Evolutionary conservation across 164 flowering plant genomes (phyloP).

Genomic region (Stephania cephalantha): DNA sequence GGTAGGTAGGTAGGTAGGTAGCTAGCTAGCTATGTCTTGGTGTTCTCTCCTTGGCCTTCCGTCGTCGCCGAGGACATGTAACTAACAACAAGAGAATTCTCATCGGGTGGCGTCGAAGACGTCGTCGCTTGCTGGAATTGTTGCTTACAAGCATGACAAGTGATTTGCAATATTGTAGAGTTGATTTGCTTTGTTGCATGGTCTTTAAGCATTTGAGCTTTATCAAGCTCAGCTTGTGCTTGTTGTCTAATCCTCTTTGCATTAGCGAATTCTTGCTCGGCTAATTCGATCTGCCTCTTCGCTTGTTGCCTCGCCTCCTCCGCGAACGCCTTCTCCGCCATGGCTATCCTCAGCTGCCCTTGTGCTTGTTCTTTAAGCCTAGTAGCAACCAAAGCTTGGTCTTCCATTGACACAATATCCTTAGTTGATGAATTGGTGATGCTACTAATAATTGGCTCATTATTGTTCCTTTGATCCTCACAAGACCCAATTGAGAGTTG

Average conservation of each 20-base stretch:
- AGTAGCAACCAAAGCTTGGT: conserved; percentile 9
- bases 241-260: conserved; percentile 80
- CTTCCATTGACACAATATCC: conserved; percentile 12
- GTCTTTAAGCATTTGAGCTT: conserved; percentile 57
- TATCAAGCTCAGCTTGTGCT: conserved; percentile 73
- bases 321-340: conserved; percentile 63
- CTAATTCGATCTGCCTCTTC: conserved; percentile 64
- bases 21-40: conserved; percentile 9
- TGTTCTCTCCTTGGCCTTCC: conserved; percentile 50
- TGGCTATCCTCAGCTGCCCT: conserved; percentile 54
- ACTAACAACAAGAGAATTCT: conserved; percentile 42
- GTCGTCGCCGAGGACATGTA: conserved; percentile 60
- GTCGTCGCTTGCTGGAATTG: conserved; percentile 35
- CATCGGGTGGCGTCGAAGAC: conserved; percentile 23
- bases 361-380: conserved; percentile 41
- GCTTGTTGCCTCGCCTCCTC: conserved; percentile 74
- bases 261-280: conserved; percentile 71
- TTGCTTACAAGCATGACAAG: conserved; percentile 73
- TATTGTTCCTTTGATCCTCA: conserved; percentile 12
- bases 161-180: conserved; percentile 58
- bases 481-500: conserved; percentile 77
- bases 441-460: background rate
- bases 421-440: conserved; percentile 6
- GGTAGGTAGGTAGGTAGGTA: background rate
- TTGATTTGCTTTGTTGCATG: conserved; percentile 61